Evolutionary conservation across 129 eudicot genomes (phyloP), one percentile per base, ranked within the genome.

Genomic region (Apium graveolens): DNA sequence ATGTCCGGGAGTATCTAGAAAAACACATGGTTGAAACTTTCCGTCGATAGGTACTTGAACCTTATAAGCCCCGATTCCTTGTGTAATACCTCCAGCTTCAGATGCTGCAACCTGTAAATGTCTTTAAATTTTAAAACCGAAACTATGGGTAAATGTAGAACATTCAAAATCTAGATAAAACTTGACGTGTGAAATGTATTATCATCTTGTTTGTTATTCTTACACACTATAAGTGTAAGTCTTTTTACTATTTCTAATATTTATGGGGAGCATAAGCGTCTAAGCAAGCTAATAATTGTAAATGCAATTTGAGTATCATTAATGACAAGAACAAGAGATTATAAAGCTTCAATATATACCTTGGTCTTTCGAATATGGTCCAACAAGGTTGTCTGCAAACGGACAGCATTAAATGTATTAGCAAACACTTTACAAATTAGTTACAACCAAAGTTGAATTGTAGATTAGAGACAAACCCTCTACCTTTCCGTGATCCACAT

Each of bases 21-120:
- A 95, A 81, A 95, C 95, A 84, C 97, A 95, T 49, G 95, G 84
- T 34, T 82, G 88, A 82, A 82, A 31, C 81, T 83, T 89, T 72
- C 94, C 97, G 73, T 95, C 99, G 82, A 92, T 81, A 24, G 97
- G 97, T 34, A 95, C 95, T 84, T 86, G 86, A 78, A 95, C 99
- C 84, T 86, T 92, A 85, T 95, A 95, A 4, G 99, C 99, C 46
- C 99, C 99, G 38, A 95, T 92, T 81, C 99, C 97, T 86, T 95
- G 99, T 51, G 99, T 95, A 63, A 95, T 95, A 72, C 99, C 97
- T 75, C 99, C 99, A 74, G 99, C 97, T 92, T 95, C 99, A 74
- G 91, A 89, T 80, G 99, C 97, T 38, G 96, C 99, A 69, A 95
- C 99, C 99, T 95, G 86, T 70, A 79, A 78, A 26, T 31, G 29